Base-by-base conservation (phyloP, 2,329 filamentous ascomycete genomes). In the Fusarium keratoplasticum region DNA sequence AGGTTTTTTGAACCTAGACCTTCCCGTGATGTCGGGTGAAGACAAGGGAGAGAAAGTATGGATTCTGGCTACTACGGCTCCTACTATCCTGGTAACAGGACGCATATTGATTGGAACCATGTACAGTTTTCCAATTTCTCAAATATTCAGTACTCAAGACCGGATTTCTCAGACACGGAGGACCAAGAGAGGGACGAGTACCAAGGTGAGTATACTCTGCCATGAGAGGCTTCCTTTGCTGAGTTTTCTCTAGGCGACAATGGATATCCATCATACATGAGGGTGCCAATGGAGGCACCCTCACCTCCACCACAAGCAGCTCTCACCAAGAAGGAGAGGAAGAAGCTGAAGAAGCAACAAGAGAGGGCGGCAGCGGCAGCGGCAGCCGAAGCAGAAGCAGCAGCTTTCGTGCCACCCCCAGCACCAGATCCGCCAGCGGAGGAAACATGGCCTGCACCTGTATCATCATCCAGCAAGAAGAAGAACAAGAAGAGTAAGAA, bases 111-210 rank as follows among this genome's bases (percentile, higher is more conserved):
- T 76, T 83, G 78, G 73, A 76, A 77, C 67, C 75, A 82, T 72
- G 80, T 86, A 66, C 81, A 85, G 73, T 83, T 80, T 69, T 82
- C 84, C 71, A 79, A 86, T 75, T 86, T 84, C 79, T 84, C 83
- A 70, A 80, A 84, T 35, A 78, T 87, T 60, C 80, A 85, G 70
- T 87, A 82, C 75, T 82, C 81, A 61, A 78, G 83, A 61, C 72
- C 78, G 11, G 79, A 81, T 42, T 81, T 86, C 66, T 84, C 84
- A 59, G 85, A 87, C n/a, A 78, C 77, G 16, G 84, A 85, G 42
- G 77, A 80, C 61, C 52, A 62, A 20, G 69, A 70, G 33, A 67
- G 72, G 69, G 77, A 67, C 25, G 70, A 66, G 36, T 69, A 60
- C 47, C 64, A 71, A 72, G 71, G 77, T 79, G 33, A 74, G 73